Conservation (phyloP, 257 asterid species). For the Verbena officinalis region DNA sequence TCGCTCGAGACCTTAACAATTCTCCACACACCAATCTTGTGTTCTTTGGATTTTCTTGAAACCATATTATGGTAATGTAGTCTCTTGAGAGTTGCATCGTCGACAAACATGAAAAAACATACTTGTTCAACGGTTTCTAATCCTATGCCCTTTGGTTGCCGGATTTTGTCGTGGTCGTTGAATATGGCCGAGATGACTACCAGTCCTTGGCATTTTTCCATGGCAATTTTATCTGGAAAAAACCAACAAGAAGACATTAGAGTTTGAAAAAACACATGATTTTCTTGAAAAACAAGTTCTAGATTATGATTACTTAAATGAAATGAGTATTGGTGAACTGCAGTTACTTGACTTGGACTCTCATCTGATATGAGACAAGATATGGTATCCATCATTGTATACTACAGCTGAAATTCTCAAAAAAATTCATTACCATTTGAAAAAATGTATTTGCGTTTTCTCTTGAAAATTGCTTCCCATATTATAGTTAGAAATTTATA, state of each 20-base stretch:
- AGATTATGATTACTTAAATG: too few species aligned
- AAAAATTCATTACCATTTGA: too few species aligned
- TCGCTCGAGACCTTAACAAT: conserved; percentile 53
- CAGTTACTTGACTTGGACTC: too few species aligned
- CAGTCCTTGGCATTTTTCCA: conserved; percentile 65
- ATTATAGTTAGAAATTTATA: too few species aligned
- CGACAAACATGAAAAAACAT: conserved; percentile 84
- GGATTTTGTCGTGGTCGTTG: conserved; percentile 84
- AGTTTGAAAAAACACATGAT: not conserved
- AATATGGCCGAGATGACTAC: conserved; percentile 82
- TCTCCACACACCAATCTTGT: conserved; percentile 79
- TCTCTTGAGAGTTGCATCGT: conserved; percentile 56
- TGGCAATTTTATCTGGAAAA: conserved; percentile 52
- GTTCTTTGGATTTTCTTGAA: conserved; percentile 38
- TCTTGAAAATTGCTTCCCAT: too few species aligned
- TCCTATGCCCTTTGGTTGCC: conserved; percentile 87
- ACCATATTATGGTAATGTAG: conserved; percentile 52
- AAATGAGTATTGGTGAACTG: too few species aligned
- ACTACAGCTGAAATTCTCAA: too few species aligned
- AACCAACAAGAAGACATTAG: not conserved
- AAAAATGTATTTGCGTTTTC: too few species aligned
- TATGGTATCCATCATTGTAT: too few species aligned
- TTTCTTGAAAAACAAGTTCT: too few species aligned
- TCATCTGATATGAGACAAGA: too few species aligned
- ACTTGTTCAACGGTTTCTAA: conserved; percentile 45